Base-by-base conservation (phyloP, 441 rosid species). In the Isatis lusitanica region DNA sequence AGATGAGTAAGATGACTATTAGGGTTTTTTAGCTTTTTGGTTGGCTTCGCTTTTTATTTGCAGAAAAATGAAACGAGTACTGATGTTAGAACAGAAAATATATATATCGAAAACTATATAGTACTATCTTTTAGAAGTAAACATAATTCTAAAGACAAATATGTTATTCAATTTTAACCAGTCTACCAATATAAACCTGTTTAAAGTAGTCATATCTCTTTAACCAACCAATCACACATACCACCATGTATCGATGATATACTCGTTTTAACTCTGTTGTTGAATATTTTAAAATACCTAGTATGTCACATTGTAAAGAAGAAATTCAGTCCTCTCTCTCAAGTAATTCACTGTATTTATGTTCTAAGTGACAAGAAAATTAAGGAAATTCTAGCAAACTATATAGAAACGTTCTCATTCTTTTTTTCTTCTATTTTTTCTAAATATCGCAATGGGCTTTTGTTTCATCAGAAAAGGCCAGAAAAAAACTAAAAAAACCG, bases 1-100 rank as follows among this genome's bases (percentile, higher is more conserved):
- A 38, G 68, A 59, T 58, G 63, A 17, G 15, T 36, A 26, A 57
- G 43, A 36, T 16, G 57, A 76, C 67, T 76, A 17, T 77, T 77
- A 77, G 76, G 80, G 76, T 66, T 77, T 77, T 77, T 35, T 76
- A 56, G 57, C 67, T 63, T 76, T 53, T 62, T 55, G 39, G 31
- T 55, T 31, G 31, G 57, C 42, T 26, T 48, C 59, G 55, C 69
- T 53, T 75, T 53, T 75, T n/a, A n/a, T 75, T 63, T 46, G 65
- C 74, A 52, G 42, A 75, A 13, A 61, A 21, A 21, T 74, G 63
- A 52, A 60, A 74, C 74, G 57, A 48, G 73, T 74, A 17, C 26
- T 15, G 42, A 63, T 63, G 55, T 44, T 28, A 28, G 35, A 63
- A 56, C 7, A n/a, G 0, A 3, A 11, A 58, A 36, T 2, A 26